phyloP scores from a whole-genome alignment of 306 rosid species.

The Vicia sativa region DNA sequence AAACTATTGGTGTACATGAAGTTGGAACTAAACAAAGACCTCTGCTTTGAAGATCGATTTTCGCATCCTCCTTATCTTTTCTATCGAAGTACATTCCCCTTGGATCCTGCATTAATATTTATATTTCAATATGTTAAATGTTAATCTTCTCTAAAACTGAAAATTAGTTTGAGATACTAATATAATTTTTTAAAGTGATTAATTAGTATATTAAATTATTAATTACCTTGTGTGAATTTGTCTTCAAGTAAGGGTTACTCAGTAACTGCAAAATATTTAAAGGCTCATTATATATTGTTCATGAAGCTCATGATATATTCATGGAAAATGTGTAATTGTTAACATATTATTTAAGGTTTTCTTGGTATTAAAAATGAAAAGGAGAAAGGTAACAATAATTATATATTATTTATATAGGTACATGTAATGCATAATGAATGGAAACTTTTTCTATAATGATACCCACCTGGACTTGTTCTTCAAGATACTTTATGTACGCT shows the following conservation, averaged over 20 bases:
- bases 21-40: constrained; percentile 91
- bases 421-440: constrained; percentile 33
- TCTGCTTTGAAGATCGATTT: constrained; percentile 66
- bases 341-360: too few species aligned
- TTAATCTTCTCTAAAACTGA: neutral
- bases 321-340: constrained; percentile 16
- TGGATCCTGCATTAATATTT: constrained; percentile 48
- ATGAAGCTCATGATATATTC: constrained; percentile 24
- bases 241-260: constrained; percentile 80
- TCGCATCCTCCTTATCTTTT: constrained; percentile 59
- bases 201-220: neutral
- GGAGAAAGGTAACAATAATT: constrained; percentile 27
- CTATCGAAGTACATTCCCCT: constrained; percentile 71
- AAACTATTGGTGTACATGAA: constrained; percentile 77
- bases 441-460: constrained; percentile 28
- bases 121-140: neutral
- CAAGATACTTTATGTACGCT: constrained; percentile 82
- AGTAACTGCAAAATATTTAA: constrained; percentile 56
- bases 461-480: constrained; percentile 86
- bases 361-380: constrained; percentile 17
- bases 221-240: constrained; percentile 65
- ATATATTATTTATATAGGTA: constrained; percentile 17
- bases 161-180: neutral
- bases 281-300: neutral
- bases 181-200: neutral